Evolutionary conservation across 139 green algal genomes (phyloP), one percentile per base, ranked within the genome.

Genomic region (Gonium pectorale): DNA sequence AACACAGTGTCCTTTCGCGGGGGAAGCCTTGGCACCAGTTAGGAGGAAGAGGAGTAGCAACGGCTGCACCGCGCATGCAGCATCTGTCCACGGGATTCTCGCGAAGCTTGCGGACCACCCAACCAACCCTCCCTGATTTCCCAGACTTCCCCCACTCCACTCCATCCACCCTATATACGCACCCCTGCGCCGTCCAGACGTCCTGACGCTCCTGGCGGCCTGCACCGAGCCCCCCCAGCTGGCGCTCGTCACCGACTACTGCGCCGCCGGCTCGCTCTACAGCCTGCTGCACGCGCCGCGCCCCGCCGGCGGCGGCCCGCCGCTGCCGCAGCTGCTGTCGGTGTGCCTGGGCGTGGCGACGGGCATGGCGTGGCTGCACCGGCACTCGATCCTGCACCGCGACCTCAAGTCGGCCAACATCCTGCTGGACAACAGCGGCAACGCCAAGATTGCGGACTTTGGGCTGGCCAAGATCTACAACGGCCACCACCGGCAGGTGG

Each of bases 311-410:
- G 8, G 13, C n/a, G 3, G 27, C 35, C 46, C 43, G 21, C 59
- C 75, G 29, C 62, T 29, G 75, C 59, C 60, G 26, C 86, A 92
- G 79, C 67, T 94, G 40, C 80, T 92, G 64, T 33, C 41, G 62
- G 81, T 95, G 31, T 90, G 88, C 80, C 87, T 93, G 52, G 90
- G 86, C 26, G 92, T 91, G 29, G 93, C 92, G 17, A 63, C 79
- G 3, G 93, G 92, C 79, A 93, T 96, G 92, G 79, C 70, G 26
- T 90, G 94, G 86, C 86, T 96, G 74, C 93, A 96, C 73, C 67
- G 69, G 21, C 83, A 89, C 77, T 33, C 46, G 22, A 75, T 93
- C 24, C 86, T 96, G 77, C 93, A 96, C 77, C 67, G 92, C 17
- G 87, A 93, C 70, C 73, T 93, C 43, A 93, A 93, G 81, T 79